phyloP scores from a whole-genome alignment of 345 rosid genomes.

The Ceriops decandra region DNA sequence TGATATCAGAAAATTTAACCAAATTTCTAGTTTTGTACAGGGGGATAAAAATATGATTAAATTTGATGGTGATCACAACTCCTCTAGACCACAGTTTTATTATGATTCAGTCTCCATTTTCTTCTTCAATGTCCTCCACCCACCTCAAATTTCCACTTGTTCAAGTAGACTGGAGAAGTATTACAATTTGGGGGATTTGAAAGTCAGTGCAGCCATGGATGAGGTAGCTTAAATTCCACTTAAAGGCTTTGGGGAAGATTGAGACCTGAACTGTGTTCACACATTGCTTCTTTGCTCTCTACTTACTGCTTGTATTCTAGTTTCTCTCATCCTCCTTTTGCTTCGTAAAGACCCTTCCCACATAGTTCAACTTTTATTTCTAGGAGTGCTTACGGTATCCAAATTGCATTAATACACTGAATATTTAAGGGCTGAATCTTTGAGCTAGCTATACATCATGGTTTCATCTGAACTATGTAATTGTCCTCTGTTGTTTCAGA shows the following conservation, averaged over 20 bases:
- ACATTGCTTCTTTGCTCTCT: background rate
- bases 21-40: slow-evolving; percentile 41
- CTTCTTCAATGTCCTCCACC: slow-evolving; percentile 85
- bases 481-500: no score
- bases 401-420: no score
- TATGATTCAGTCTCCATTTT: slow-evolving; percentile 92
- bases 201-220: slow-evolving; percentile 50
- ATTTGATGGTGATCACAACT: slow-evolving; percentile 95
- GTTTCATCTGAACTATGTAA: no score
- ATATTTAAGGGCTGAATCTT: no score
- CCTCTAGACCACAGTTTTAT: slow-evolving; percentile 86
- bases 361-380: background rate
- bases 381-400: no score
- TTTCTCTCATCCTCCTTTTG: background rate
- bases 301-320: background rate
- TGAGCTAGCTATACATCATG: no score
- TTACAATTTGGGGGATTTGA: slow-evolving; percentile 67
- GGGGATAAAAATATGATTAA: slow-evolving; percentile 93
- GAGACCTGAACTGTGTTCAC: background rate
- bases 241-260: slow-evolving; percentile 1
- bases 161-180: slow-evolving; percentile 76
- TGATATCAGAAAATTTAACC: slow-evolving; percentile 2
- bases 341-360: background rate
- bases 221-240: slow-evolving; percentile 49
- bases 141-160: slow-evolving; percentile 57